phyloP scores from a whole-genome alignment of 805 yeast genomes.

The Brettanomyces anomalus region DNA sequence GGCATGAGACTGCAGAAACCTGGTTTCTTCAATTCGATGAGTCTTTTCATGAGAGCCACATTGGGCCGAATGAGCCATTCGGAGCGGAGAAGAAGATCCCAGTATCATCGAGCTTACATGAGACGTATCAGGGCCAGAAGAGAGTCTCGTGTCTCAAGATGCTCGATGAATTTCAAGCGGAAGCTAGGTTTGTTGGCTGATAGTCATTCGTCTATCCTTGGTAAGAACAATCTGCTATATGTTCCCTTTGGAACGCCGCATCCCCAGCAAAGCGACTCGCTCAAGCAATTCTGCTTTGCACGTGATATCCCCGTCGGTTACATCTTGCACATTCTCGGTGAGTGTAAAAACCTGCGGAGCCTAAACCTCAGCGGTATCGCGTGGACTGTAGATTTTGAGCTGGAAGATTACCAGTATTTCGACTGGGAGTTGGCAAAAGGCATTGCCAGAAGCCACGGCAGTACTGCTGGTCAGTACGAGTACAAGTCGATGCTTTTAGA shows the following conservation, averaged over 20 bases:
- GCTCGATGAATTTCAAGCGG: not conserved
- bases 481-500: constrained; percentile 26
- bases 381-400: constrained; percentile 58
- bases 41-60: not conserved
- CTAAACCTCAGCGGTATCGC: constrained; percentile 56
- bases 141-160: not conserved
- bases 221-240: not conserved
- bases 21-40: constrained; percentile 1
- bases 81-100: not conserved
- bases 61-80: too few species aligned
- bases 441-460: constrained; percentile 2
- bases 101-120: not conserved
- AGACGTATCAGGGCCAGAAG: too few species aligned
- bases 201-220: not conserved
- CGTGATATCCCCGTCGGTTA: constrained; percentile 76
- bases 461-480: constrained; percentile 3
- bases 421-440: constrained; percentile 22
- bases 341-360: constrained; percentile 51
- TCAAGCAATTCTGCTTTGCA: constrained; percentile 54
- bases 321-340: constrained; percentile 54
- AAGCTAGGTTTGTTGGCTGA: not conserved
- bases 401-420: constrained; percentile 30
- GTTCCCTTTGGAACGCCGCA: constrained; percentile 35
- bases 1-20: not conserved
- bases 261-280: constrained; percentile 53